Evolutionary conservation across 768 basidiomycete species (phyloP), one percentile per base, ranked within the genome.

Genomic region (Hysterangium stoloniferum): DNA sequence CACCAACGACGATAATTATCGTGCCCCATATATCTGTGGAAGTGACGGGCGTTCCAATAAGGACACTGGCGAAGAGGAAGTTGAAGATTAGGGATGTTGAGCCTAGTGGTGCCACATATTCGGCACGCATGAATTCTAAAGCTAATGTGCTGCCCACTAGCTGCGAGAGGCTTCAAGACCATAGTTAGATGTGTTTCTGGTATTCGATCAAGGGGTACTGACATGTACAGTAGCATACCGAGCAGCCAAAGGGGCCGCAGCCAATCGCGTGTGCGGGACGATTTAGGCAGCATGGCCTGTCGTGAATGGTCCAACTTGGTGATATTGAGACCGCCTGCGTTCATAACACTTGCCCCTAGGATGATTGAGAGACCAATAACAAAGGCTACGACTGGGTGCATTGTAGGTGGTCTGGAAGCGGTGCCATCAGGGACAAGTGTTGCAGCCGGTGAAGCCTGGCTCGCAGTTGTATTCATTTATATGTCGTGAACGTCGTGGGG

Each of bases 31-130:
- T 86, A 62, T 94, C 91, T 31, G 77, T 84, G 51, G 69, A 78
- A 36, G 86, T 90, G 33, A 94, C 86, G 1, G 89, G 86, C 4
- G 85, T 88, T 32, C 87, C 88, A 5, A 90, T 84, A 53, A 91
- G 75, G 61, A 91, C 86, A 58, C 86, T 80, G 32, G 95, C 95
- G 64, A 96, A 95, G 32, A 96, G 72, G 63, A 96, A 94, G 65
- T 98, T 98, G 72, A 98, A 97, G 50, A 98, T 81, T 55, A 98
- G 79, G 11, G 91, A 88, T 9, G 91, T 86, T 0, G 90, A 91
- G 12, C 95, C 94, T 4, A 98, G 76, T 2, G 94, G 94, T 1
- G 95, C 95, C 50, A 98, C 94, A 64, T 96, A 97, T 79, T 95
- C 89, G 80, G 66, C 90, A 54, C 90, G 82, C 76, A 93, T 85